Evolutionary conservation across 495 filamentous ascomycete species (phyloP), one percentile per base, ranked within the genome.

Genomic region (Penicillium mononematosum): DNA sequence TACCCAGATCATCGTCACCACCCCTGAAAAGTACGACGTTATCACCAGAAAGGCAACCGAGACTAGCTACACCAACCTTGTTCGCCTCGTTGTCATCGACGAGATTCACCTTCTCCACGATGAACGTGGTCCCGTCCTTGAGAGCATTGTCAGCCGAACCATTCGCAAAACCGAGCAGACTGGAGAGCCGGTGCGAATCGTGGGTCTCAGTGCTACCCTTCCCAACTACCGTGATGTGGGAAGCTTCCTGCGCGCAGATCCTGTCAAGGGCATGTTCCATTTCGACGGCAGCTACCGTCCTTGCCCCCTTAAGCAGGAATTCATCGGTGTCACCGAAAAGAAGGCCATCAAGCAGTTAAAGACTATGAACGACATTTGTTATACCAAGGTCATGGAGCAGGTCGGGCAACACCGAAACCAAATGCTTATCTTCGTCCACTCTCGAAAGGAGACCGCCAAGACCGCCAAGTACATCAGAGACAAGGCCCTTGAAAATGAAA

Each of bases 321-420:
- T 97, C 72, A 93, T 99, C 67, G 94, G 95, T 50, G 88, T 99
- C 32, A 96, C 91, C 0, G 94, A 99, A 58, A 95, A 92, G 74
- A 99, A 99, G 64, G 89, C 94, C 17, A 99, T 98, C 77, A 99
- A 97, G 75, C 94, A 99, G 74, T 78, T 99, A 47, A 96, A 97
- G 81, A 95, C 88, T 0, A 99, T 99, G 94, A 99, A 99, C 59
- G 94, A 99, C 64, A 91, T 99, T 38, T 96, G 90, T 49, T 98
- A 99, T 70, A 95, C 86, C 45, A 99, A 99, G 69, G 92, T 98
- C 19, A 82, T 99, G 58, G 94, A 99, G 70, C 94, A 98, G 65
- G 94, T 97, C 24, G 93, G 92, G 1, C 83, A 85, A 50, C 87
- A 93, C 57, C 83, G 86, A 54, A 92, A 96, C 63, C 94, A 99